Evolutionary conservation across 2,329 filamentous ascomycete species (phyloP).

Genomic region (Colletotrichum plurivorum): DNA sequence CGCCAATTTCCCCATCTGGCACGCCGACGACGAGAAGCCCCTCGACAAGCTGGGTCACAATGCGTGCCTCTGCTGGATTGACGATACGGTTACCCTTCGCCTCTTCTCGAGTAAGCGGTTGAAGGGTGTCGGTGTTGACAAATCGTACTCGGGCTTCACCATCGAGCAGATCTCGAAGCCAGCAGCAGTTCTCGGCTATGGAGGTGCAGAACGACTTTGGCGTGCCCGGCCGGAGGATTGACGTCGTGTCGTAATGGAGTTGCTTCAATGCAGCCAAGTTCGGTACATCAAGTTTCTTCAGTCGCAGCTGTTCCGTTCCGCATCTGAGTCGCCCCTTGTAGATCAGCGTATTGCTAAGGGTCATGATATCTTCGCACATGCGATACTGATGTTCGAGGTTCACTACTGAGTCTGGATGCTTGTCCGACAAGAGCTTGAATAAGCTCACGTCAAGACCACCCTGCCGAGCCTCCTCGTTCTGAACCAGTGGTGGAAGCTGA

Average conservation of each 20-base stretch:
- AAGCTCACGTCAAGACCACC: conserved; percentile 93
- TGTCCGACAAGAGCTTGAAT: conserved; percentile 93
- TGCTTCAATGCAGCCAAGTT: conserved; percentile 72
- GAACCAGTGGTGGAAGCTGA: conserved; percentile 93
- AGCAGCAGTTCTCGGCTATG: conserved; percentile 71
- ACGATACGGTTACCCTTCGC: conserved; percentile 88
- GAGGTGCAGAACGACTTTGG: conserved; percentile 70
- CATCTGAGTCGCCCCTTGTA: conserved; percentile 94
- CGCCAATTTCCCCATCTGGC: conserved; percentile 82
- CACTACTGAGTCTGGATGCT: conserved; percentile 88
- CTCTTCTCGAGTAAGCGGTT: conserved; percentile 76
- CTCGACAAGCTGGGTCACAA: conserved; percentile 86
- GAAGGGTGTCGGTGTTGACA: conserved; percentile 87
- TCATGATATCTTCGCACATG: conserved; percentile 98
- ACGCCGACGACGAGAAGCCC: conserved; percentile 83
- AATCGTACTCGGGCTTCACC: conserved; percentile 84
- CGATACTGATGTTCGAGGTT: conserved; percentile 97
- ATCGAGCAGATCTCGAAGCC: conserved; percentile 80
- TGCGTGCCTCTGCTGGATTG: conserved; percentile 84
- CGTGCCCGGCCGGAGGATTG: conserved; percentile 56
- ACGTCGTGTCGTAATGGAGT: conserved; percentile 70
- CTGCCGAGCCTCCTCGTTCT: conserved; percentile 87
- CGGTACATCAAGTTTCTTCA: conserved; percentile 77
- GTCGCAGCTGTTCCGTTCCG: conserved; percentile 82
- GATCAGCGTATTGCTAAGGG: conserved; percentile 91